phyloP scores from a whole-genome alignment of 345 rosid genomes.

The Gossypium sturtianum region DNA sequence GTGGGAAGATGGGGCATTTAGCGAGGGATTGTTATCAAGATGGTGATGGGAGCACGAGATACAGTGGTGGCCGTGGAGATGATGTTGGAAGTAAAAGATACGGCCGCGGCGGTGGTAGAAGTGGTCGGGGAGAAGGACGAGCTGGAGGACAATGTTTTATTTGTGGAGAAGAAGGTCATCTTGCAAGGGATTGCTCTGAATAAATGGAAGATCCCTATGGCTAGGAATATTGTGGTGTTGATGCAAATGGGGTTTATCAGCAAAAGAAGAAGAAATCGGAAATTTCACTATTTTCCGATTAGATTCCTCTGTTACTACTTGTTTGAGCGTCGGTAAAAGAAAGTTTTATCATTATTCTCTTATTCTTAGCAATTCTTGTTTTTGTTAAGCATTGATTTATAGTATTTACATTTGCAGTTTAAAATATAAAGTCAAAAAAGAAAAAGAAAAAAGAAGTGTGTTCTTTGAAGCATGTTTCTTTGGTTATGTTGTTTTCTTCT shows the following conservation, averaged over 20 bases:
- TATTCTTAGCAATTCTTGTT: neutral
- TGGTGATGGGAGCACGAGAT: conserved; percentile 22
- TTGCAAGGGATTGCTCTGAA: conserved; percentile 49
- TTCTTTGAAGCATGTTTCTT: neutral
- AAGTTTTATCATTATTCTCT: neutral
- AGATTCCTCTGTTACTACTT: neutral
- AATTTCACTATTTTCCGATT: conserved; percentile 2
- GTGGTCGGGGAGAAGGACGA: conserved; percentile 8
- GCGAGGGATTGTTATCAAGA: conserved; percentile 57
- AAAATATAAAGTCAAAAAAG: too few species aligned
- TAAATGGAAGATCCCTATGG: neutral
- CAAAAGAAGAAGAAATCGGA: neutral
- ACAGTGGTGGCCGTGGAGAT: conserved; percentile 35
- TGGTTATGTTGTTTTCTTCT: neutral
- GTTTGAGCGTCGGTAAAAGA: conserved; percentile 8
- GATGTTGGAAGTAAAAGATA: conserved; percentile 25
- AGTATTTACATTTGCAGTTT: conserved; percentile 6
- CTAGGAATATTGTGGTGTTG: neutral
- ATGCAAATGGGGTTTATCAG: neutral
- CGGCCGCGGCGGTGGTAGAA: conserved; percentile 5
- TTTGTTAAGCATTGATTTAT: neutral
- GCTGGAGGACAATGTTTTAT: conserved; percentile 29
- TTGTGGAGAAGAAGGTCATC: conserved; percentile 64
- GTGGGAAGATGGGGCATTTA: conserved; percentile 55
- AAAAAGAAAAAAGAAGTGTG: too few species aligned